Evolutionary conservation across 208 protist species (phyloP), one percentile per base, ranked within the genome.

Genomic region (Acanthamoeba lenticulata): DNA sequence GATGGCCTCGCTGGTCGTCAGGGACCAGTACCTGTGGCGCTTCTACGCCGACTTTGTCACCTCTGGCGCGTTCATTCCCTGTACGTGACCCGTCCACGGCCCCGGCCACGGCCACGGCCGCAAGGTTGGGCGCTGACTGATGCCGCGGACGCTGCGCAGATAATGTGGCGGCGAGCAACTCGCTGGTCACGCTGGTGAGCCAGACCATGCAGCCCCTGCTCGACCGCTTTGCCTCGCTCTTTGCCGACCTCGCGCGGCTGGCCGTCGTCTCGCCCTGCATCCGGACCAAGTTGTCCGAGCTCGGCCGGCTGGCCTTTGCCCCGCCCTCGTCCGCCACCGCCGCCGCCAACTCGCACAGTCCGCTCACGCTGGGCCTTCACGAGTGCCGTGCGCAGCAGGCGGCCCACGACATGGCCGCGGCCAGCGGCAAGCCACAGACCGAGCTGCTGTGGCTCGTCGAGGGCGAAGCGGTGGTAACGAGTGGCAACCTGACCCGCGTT

Each of bases 361-460:
- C 15, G 9, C 27, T 85, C 21, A 36, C 74, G 21, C 74, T 45
- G 2, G 74, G 74, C 74, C 74, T 85, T 24, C 32, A 85, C 40
- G 74, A 85, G 3, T 85, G 74, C 19, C 74, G 74, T 13, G 74
- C 42, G 1, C 36, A 55, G 19, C 74, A 85, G 74, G 52, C 1
- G 11, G 44, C 21, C 32, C n/a, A 55, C n/a, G 42, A 45, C 74
- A 85, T 27, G 0, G 74, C 74, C 38, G 13, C 3, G 40, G 17
- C n/a, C 11, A 29, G 34, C 27, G 74, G 42, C 27, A 85, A 85
- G 27, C 74, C 74, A 4, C 74, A 85, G n/a, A n/a, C 74, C 4
- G 74, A 55, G 74, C 74, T 85, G 5, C 42, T 85, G 24, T 85
- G 74, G 74, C 74, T 85, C 24, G 27, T 34, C 7, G 74, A 85